These are phyloP conservation scores for Amanita subjunquillea DNA, from an alignment of 768 basidiomycete species.

Conservation along the genomic window DNA sequence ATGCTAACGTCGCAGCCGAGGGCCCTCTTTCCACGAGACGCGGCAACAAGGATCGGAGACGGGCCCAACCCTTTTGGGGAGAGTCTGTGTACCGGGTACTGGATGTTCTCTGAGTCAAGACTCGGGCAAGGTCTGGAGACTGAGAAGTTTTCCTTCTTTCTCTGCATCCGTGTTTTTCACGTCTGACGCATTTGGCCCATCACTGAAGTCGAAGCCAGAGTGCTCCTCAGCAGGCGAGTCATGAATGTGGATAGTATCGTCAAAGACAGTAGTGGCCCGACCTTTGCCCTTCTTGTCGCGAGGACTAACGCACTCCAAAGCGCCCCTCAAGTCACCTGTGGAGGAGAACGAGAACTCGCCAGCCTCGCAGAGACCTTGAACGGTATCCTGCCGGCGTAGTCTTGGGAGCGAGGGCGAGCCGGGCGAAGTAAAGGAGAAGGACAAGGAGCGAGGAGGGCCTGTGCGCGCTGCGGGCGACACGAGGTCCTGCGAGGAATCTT, in stretches of 20 bases:
- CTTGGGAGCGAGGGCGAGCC: conserved; percentile 26
- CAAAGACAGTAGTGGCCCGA: conserved; percentile 33
- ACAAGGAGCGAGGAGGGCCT: conserved; percentile 66
- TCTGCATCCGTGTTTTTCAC: neutral
- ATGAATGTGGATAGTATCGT: conserved; percentile 41
- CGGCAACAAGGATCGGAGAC: conserved; percentile 58
- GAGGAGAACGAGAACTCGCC: conserved; percentile 19
- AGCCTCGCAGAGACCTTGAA: conserved; percentile 22
- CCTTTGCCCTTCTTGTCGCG: conserved; percentile 46
- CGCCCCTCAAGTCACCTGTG: conserved; percentile 51
- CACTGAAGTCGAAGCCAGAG: conserved; percentile 21
- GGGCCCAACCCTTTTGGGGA: conserved; percentile 18
- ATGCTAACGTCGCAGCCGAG: conserved; percentile 21
- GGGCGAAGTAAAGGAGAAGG: conserved; percentile 49
- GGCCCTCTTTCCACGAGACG: conserved; percentile 30
- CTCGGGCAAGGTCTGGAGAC: conserved; percentile 6
- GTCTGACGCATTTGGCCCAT: neutral
- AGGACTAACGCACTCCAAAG: conserved; percentile 40
- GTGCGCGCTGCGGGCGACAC: conserved; percentile 50
- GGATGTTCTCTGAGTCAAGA: conserved; percentile 8
- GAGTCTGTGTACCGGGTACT: conserved; percentile 22
- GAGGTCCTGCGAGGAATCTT: neutral
- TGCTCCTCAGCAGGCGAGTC: conserved; percentile 43
- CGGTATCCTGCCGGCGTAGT: conserved; percentile 12
- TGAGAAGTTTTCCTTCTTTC: neutral